Evolutionary conservation across 1,284 basidiomycete species (phyloP).

Genomic region (Trichosporon asahii): DNA sequence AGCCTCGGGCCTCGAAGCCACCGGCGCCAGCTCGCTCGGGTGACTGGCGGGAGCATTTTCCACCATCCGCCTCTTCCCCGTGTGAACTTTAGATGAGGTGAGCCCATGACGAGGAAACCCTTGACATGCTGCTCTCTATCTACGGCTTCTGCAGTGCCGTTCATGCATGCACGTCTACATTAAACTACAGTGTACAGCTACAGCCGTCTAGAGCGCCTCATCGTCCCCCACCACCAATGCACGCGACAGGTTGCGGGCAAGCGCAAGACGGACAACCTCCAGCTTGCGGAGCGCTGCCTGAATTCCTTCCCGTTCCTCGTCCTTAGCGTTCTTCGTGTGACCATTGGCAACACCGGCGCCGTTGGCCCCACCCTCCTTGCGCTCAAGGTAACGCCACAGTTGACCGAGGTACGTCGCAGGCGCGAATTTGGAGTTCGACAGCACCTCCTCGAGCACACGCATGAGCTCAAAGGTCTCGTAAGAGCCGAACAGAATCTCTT

Average conservation of each 20-base stretch:
- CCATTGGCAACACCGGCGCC: neutral
- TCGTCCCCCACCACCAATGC: slow-evolving; percentile 41
- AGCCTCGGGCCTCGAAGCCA: neutral
- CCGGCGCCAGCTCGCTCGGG: neutral
- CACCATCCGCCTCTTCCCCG: neutral
- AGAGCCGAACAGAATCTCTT: slow-evolving; percentile 47
- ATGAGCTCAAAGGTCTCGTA: slow-evolving; percentile 53
- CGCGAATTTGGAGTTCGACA: slow-evolving; percentile 39
- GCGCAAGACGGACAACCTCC: slow-evolving; percentile 52
- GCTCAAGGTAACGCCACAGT: slow-evolving; percentile 28
- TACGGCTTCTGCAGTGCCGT: neutral
- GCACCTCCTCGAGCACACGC: slow-evolving; percentile 52
- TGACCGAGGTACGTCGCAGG: slow-evolving; percentile 43
- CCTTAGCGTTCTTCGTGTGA: slow-evolving; percentile 2
- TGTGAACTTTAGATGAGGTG: slow-evolving; percentile 1
- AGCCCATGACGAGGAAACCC: neutral
- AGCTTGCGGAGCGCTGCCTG: slow-evolving; percentile 45
- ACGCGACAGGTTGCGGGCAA: slow-evolving; percentile 49
- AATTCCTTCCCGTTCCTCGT: slow-evolving; percentile 22
- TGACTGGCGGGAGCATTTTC: slow-evolving; percentile 5
- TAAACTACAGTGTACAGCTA: slow-evolving; percentile 5
- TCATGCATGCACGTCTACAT: slow-evolving; percentile 9
- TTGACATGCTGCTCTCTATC: neutral
- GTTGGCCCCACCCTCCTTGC: slow-evolving; percentile 9
- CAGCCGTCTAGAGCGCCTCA: slow-evolving; percentile 27